These are phyloP conservation scores for Limnanthes douglasii DNA, from an alignment of 345 rosid genomes.

Conservation along the genomic window DNA sequence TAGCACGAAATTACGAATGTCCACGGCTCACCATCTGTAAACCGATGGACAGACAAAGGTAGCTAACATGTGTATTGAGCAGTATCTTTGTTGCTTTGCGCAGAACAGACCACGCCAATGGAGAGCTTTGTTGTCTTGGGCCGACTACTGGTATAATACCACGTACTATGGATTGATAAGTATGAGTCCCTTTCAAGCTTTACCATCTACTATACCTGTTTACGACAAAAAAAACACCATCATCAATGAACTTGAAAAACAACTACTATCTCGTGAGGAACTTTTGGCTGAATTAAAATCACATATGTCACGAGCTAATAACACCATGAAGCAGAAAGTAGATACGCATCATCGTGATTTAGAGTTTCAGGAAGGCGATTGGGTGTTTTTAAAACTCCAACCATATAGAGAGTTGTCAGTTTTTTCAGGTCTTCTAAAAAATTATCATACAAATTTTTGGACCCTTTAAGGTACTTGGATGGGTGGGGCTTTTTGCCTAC, in stretches of 20 bases:
- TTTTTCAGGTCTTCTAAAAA: background rate
- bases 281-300: background rate
- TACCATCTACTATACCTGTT: background rate
- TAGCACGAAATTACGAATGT: background rate
- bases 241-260: background rate
- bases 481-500: background rate
- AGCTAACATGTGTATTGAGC: conserved; percentile 4
- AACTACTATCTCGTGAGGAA: background rate
- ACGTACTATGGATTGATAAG: background rate
- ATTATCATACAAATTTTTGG: background rate
- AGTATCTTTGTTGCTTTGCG: background rate
- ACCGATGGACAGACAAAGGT: too few species aligned
- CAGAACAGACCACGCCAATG: background rate
- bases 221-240: background rate
- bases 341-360: background rate
- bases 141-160: conserved; percentile 5
- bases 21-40: conserved; percentile 4
- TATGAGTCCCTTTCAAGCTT: too few species aligned
- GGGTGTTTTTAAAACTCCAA: background rate
- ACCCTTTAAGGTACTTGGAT: background rate
- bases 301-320: background rate
- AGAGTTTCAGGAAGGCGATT: background rate
- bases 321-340: conserved; percentile 1
- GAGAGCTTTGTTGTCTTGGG: background rate
- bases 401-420: background rate